Evolutionary conservation across 371 early-diverging fungal species (phyloP).

Genomic region (Rhizopus microsporus): DNA sequence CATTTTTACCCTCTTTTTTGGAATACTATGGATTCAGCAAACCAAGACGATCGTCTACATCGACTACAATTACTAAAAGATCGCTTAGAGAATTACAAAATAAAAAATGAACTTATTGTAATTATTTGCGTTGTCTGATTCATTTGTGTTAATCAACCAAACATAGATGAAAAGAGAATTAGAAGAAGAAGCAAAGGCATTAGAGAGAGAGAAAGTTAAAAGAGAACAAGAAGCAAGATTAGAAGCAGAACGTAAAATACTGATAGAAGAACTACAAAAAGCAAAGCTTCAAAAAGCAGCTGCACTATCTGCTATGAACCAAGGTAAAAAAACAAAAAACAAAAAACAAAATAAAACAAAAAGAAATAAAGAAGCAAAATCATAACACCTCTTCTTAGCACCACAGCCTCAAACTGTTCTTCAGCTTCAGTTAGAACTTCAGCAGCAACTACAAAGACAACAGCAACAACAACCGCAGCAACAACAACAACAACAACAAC

Average conservation of each 20-base stretch:
- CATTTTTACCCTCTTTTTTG: not conserved
- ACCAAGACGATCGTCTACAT: slow-evolving; percentile 3
- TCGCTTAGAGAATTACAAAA: slow-evolving; percentile 21
- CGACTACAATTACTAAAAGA: slow-evolving; percentile 12
- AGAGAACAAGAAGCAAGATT: slow-evolving; percentile 22
- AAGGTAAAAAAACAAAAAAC: not conserved
- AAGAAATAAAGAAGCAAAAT: too few species aligned
- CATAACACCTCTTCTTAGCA: not conserved
- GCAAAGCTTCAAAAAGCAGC: not conserved
- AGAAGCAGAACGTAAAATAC: slow-evolving; percentile 22
- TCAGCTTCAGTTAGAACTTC: slow-evolving; percentile 8
- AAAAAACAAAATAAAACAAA: too few species aligned
- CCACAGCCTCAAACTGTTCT: slow-evolving; percentile 8
- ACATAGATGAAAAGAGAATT: slow-evolving; percentile 55
- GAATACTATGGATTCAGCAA: not conserved
- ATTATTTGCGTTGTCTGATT: not conserved
- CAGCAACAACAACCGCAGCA: slow-evolving; percentile 9
- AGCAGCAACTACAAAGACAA: slow-evolving; percentile 13
- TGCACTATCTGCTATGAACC: not conserved
- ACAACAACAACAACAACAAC: slow-evolving; percentile 6
- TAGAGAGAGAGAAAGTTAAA: slow-evolving; percentile 28
- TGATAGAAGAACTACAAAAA: slow-evolving; percentile 17
- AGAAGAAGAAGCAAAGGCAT: slow-evolving; percentile 29
- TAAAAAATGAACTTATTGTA: slow-evolving; percentile 26
- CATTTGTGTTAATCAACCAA: slow-evolving; percentile 19